Evolutionary conservation across 345 rosid genomes (phyloP), one percentile per base, ranked within the genome.

Genomic region (Litchi chinensis): DNA sequence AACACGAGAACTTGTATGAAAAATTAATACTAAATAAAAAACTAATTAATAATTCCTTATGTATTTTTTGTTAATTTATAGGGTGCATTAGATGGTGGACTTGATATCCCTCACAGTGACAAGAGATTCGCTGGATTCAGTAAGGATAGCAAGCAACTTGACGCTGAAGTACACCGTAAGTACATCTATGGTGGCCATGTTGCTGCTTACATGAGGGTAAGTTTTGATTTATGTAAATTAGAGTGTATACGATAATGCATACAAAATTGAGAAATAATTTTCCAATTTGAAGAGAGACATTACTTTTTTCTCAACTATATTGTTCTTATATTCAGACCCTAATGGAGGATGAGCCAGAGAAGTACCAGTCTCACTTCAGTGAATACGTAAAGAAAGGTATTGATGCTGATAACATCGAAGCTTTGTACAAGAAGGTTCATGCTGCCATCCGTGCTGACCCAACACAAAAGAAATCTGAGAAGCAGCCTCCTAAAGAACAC

Each of bases 31-130:
- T 22, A 50, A 50, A 48, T 24, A 7, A 8, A 43, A 7, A 15
- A 6, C 15, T 6, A 67, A 67, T 9, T 50, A 12, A 22, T 48
- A 32, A 19, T 16, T 41, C 46, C 22, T 40, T 16, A 6, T 26
- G 12, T 46, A 32, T 52, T 77, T 24, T 13, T 68, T 9, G 1
- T 18, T 44, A 18, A 21, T 79, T 65, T 15, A 22, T 68, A 91
- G 93, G 95, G 95, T 46, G 94, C 96, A 56, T 80, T 92, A 84
- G 93, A 92, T 41, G 93, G 94, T 10, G 96, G 96, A 41, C 86
- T 92, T 77, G 96, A 92, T 76, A 89, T 90, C 77, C 94, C 94
- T 0, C 94, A 92, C 84, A 87, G 94, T 75, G 97, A 92, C 39
- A 91, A 89, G 89, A 86, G 97, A 22, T 90, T 92, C 76, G 96